Percentiles rank a stretch among this genome's conserved stretches.
phyloP scores from a whole-genome alignment of 345 rosid genomes.

The Carallia pectinifolia region DNA sequence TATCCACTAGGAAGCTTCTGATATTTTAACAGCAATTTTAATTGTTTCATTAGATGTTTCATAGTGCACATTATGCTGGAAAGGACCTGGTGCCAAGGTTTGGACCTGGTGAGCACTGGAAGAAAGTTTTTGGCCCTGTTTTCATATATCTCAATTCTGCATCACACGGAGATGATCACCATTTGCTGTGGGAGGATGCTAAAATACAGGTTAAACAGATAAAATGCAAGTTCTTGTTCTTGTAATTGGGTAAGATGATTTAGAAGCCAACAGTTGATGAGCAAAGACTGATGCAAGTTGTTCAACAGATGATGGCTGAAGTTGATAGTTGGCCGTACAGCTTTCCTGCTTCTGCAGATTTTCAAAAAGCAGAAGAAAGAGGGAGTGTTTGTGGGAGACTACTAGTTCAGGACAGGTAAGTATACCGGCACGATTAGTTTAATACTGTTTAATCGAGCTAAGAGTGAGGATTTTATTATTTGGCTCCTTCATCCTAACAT shows the following conservation, averaged over 20 bases:
- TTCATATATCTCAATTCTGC: conserved; percentile 75
- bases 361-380: conserved; percentile 63
- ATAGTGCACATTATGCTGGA: conserved; percentile 84
- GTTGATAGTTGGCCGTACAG: conserved; percentile 85
- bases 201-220: conserved; percentile 48
- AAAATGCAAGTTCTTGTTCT: conserved; percentile 8
- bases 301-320: conserved; percentile 20
- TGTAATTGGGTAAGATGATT: conserved; percentile 5
- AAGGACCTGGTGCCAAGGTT: conserved; percentile 69
- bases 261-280: conserved; percentile 13
- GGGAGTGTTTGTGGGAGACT: conserved; percentile 76
- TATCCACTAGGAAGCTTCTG: background rate
- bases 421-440: background rate
- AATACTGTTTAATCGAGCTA: background rate
- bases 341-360: conserved; percentile 93
- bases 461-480: background rate
- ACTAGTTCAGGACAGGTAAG: conserved; percentile 64
- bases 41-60: conserved; percentile 43
- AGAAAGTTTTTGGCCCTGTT: conserved; percentile 93
- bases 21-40: conserved; percentile 9
- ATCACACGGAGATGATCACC: conserved; percentile 56
- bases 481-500: background rate
- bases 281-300: conserved; percentile 9
- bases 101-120: conserved; percentile 72
- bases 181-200: conserved; percentile 91